phyloP scores from a whole-genome alignment of 352 stramenopile genomes.

The Globisporangium echinulatum region DNA sequence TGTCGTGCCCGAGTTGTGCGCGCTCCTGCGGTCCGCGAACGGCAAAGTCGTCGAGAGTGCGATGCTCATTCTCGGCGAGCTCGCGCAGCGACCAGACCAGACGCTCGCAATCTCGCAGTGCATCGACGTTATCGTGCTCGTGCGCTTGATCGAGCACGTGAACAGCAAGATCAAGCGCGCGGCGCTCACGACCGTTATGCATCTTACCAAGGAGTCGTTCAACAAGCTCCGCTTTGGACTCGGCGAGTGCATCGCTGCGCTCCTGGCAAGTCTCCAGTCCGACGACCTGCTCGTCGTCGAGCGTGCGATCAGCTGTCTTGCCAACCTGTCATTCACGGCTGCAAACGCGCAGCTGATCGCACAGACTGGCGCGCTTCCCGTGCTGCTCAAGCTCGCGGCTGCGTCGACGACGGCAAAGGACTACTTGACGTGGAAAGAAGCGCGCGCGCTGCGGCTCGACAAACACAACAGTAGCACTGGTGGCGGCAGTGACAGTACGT shows the following conservation, averaged over 20 bases:
- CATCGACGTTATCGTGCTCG: conserved; percentile 53
- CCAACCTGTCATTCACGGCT: conserved; percentile 55
- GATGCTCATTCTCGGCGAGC: conserved; percentile 62
- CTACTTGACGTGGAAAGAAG: conserved; percentile 53
- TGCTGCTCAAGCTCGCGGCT: conserved; percentile 44
- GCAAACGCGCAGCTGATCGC: conserved; percentile 43
- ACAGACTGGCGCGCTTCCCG: conserved; percentile 25
- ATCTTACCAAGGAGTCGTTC: conserved; percentile 72
- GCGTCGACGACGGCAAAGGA: conserved; percentile 33
- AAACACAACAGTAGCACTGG: conserved; percentile 4
- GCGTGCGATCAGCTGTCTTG: conserved; percentile 49
- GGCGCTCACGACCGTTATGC: conserved; percentile 39
- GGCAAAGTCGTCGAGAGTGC: conserved; percentile 64
- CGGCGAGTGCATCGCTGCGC: conserved; percentile 40
- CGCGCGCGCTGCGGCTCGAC: conserved; percentile 13
- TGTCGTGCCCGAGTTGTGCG: conserved; percentile 50
- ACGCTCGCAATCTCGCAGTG: conserved; percentile 65
- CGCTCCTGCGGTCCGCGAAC: conserved; percentile 52
- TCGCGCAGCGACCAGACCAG: conserved; percentile 54
- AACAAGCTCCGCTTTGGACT: conserved; percentile 73
- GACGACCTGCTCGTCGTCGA: conserved; percentile 66
- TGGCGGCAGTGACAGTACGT: background rate
- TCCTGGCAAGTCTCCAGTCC: conserved; percentile 39
- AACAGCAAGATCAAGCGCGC: conserved; percentile 55
- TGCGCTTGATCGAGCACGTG: conserved; percentile 53